These are phyloP conservation scores for Saccharomycopsis sp. DNA, from an alignment of 805 yeast genomes.

Conservation along the genomic window DNA sequence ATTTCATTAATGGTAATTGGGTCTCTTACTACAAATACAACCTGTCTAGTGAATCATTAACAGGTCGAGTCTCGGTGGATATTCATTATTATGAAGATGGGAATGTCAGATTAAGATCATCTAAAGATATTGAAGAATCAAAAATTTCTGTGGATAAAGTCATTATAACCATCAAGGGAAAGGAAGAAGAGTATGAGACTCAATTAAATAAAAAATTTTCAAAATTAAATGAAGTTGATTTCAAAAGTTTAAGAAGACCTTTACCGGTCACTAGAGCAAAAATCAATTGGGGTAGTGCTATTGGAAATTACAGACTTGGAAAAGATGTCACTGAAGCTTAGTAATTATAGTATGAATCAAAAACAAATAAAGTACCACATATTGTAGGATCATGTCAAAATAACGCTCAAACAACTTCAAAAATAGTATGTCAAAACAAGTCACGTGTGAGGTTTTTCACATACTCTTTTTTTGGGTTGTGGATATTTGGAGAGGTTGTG, in stretches of 20 bases:
- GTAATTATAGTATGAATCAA: not conserved
- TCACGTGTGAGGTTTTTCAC: too few relatives aligned
- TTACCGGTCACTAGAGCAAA: slow-evolving; percentile 86
- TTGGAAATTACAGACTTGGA: slow-evolving; percentile 82
- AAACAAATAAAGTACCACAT: too few relatives aligned
- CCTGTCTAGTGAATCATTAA: slow-evolving; percentile 24
- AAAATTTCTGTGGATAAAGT: not conserved
- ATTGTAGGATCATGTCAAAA: not conserved
- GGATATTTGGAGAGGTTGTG: too few relatives aligned
- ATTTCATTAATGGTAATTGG: slow-evolving; percentile 90
- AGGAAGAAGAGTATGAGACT: slow-evolving; percentile 42
- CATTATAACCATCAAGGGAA: slow-evolving; percentile 12
- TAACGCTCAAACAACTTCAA: too few relatives aligned
- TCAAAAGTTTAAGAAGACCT: slow-evolving; percentile 81
- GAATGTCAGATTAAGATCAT: slow-evolving; percentile 66
- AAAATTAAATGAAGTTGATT: slow-evolving; percentile 66
- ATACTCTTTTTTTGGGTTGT: too few relatives aligned
- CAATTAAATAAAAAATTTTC: slow-evolving; percentile 60
- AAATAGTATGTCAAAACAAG: too few relatives aligned
- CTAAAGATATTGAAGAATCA: slow-evolving; percentile 23
- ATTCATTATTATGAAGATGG: slow-evolving; percentile 96
- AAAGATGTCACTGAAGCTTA: slow-evolving; percentile 47
- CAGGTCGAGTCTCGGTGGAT: slow-evolving; percentile 53
- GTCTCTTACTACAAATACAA: slow-evolving; percentile 48
- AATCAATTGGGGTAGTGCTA: slow-evolving; percentile 91